phyloP scores from a whole-genome alignment of 2,329 filamentous ascomycete genomes.

The Fusarium miscanthi region DNA sequence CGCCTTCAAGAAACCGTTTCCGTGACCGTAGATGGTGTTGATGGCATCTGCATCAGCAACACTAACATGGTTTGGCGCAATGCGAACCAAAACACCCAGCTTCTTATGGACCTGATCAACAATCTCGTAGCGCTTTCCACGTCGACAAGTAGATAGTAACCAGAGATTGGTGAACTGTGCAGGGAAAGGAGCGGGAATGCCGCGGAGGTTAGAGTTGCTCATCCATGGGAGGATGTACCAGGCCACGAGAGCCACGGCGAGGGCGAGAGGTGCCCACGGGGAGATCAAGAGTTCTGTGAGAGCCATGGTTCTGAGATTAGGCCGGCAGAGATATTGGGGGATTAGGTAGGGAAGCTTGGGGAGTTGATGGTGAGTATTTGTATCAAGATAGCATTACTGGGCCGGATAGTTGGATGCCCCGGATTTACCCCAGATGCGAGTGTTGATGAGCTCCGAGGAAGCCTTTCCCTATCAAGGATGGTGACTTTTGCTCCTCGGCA shows the following conservation, averaged over 20 bases:
- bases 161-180: conserved; percentile 80
- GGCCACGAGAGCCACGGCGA: conserved; percentile 15
- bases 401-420: background rate
- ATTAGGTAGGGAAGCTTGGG: background rate
- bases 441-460: conserved; percentile 17
- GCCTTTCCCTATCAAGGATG: background rate
- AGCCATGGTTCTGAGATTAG: conserved; percentile 23
- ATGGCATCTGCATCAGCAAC: conserved; percentile 84
- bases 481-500: background rate
- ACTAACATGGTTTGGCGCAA: conserved; percentile 87
- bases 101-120: conserved; percentile 80
- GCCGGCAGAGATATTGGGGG: rapidly evolving
- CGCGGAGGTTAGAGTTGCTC: conserved; percentile 59
- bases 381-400: background rate
- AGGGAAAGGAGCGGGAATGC: conserved; percentile 71
- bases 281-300: conserved; percentile 31
- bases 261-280: conserved; percentile 34
- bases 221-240: conserved; percentile 57
- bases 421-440: conserved; percentile 14
- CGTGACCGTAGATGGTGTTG: conserved; percentile 79
- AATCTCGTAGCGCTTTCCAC: conserved; percentile 70
- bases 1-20: conserved; percentile 79
- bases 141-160: conserved; percentile 74
- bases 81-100: conserved; percentile 79
- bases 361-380: conserved; percentile 3